Base-by-base conservation (phyloP, 495 filamentous ascomycete species). In the Penicillium taxi region DNA sequence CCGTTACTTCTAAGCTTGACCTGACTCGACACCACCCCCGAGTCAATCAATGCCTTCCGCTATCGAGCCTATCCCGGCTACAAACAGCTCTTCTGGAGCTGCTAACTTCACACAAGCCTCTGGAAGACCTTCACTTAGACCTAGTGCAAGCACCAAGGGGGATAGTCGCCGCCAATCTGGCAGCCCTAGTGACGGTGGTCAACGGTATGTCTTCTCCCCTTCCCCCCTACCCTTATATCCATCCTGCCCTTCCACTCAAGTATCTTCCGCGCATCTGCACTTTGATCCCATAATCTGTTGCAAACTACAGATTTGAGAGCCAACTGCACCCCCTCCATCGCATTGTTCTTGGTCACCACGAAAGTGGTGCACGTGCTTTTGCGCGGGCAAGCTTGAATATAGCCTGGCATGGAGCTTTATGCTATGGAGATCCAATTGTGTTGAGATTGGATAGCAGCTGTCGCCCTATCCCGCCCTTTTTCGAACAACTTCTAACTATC, bases 91-190 rank as follows among this genome's bases (percentile, higher is more conserved):
- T 30, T 57, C 70, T 42, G 64, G 61, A 45, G 59, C 59, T 20
- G 43, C 45, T 20, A 59, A 52, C 39, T 20, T 62, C 9, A 44
- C 55, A 27, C 59, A 64, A 34, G 63, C 63, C 39, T 22, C 66
- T 13, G 52, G 50, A 32, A 56, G 69, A 37, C 50, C 73, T 35
- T 72, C 74, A 33, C 39, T 70, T 42, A 59, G 66, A 43, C 48
- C 69, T 17, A 78, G 73, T 57, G 58, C 65, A 45, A 74, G 52
- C 52, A 55, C 66, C 23, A 77, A 73, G 53, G 62, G 61, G 44
- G 75, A 79, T 32, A 57, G 57, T 50, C 70, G 77, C 47, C 74
- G 75, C 53, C 74, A 77, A 53, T 64, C 69, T 39, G 68, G 63
- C 32, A 77, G 67, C 54, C 71, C 74, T 27, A 59, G 66, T 27